Percentiles rank a stretch among this genome's conserved stretches.
These are phyloP conservation scores for Aspergillus avenaceus DNA, from an alignment of 495 filamentous ascomycete genomes.

Conservation along the genomic window DNA sequence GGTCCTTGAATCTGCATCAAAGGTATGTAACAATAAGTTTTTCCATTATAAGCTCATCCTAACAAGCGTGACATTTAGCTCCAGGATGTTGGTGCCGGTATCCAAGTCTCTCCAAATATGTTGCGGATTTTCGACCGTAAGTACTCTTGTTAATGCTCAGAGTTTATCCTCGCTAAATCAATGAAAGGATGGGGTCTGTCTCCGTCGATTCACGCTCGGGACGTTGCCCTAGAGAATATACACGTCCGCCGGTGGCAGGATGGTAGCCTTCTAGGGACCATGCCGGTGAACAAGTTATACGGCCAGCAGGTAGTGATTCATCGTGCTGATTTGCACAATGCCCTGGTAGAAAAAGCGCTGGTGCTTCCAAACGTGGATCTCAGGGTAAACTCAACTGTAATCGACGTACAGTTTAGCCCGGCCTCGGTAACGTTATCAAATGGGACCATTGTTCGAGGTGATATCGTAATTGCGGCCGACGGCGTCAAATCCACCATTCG, in stretches of 20 bases:
- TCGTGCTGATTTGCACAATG: constrained; percentile 42
- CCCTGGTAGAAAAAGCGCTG: constrained; percentile 32
- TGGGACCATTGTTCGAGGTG: constrained; percentile 30
- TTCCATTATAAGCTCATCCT: neutral
- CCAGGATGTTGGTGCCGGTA: constrained; percentile 70
- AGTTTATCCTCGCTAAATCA: constrained; percentile 1
- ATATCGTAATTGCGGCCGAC: constrained; percentile 45
- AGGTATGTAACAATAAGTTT: constrained; percentile 16
- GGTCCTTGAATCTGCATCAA: constrained; percentile 35
- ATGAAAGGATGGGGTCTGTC: constrained; percentile 38
- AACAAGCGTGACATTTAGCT: constrained; percentile 15
- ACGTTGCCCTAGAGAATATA: constrained; percentile 38
- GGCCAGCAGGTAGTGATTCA: constrained; percentile 42
- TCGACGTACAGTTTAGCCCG: constrained; percentile 25
- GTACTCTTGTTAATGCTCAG: neutral
- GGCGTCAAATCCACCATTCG: constrained; percentile 43
- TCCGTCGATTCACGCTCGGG: constrained; percentile 35
- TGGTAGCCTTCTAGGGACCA: constrained; percentile 31
- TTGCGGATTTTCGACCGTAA: constrained; percentile 60
- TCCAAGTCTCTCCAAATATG: constrained; percentile 78
- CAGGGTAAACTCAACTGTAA: constrained; percentile 31
- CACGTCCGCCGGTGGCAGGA: constrained; percentile 42
- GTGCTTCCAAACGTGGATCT: constrained; percentile 33
- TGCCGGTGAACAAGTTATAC: constrained; percentile 39
- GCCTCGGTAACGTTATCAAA: constrained; percentile 31